These are phyloP conservation scores for Suhomyces chickasaworum DNA, from an alignment of 1,139 yeast species.

Conservation along the genomic window DNA sequence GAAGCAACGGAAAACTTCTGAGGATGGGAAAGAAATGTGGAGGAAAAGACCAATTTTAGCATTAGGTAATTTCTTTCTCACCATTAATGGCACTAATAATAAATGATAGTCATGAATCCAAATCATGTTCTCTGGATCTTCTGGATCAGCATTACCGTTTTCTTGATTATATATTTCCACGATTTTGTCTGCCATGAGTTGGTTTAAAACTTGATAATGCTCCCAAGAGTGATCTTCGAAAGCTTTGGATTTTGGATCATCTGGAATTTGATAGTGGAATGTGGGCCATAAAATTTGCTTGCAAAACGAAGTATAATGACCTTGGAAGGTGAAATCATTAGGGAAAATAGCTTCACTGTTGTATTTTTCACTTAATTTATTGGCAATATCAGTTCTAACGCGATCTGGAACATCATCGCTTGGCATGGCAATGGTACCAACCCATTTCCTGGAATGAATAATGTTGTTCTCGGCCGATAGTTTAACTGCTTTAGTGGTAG, in stretches of 20 bases:
- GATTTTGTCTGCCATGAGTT: constrained; percentile 75
- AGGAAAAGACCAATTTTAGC: constrained; percentile 91
- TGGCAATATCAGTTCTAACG: constrained; percentile 53
- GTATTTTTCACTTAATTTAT: constrained; percentile 47
- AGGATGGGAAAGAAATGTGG: constrained; percentile 93
- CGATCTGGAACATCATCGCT: constrained; percentile 71
- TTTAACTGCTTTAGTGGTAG: constrained; percentile 81
- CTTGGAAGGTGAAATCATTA: constrained; percentile 77
- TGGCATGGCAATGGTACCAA: constrained; percentile 90
- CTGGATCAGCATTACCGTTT: constrained; percentile 47
- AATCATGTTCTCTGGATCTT: constrained; percentile 52
- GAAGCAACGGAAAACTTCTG: constrained; percentile 91
- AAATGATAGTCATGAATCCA: constrained; percentile 97
- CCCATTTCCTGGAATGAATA: constrained; percentile 62
- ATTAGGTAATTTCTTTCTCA: constrained; percentile 70
- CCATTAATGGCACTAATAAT: constrained; percentile 81
- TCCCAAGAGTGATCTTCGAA: constrained; percentile 96
- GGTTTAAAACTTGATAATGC: constrained; percentile 74
- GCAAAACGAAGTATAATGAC: constrained; percentile 87
- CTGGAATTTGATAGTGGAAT: constrained; percentile 94
- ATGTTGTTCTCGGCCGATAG: constrained; percentile 55
- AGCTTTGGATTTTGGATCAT: constrained; percentile 89
- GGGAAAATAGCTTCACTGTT: constrained; percentile 70
- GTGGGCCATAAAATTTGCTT: constrained; percentile 97
- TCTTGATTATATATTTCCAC: constrained; percentile 59